Evolutionary conservation across 1,284 basidiomycete species (phyloP).

Genomic region (Ustanciosporium gigantosporum): DNA sequence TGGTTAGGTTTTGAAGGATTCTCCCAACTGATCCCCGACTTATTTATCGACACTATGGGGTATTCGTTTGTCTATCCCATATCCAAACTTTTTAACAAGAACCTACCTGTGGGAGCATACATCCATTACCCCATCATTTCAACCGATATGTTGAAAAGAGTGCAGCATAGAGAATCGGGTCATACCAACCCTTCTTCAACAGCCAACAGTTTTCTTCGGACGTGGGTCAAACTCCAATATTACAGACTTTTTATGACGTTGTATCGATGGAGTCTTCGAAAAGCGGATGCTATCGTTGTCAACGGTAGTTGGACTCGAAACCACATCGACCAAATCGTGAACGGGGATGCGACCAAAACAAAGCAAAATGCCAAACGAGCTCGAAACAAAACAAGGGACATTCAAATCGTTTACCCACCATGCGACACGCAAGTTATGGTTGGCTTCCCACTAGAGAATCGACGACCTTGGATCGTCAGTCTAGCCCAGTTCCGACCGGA

Average conservation of each 20-base stretch:
- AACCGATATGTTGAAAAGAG: constrained; percentile 86
- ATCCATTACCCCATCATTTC: constrained; percentile 94
- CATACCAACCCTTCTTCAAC: constrained; percentile 70
- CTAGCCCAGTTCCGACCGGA: constrained; percentile 83
- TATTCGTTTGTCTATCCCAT: constrained; percentile 90
- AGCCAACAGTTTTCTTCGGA: constrained; percentile 70
- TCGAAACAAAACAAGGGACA: too few species aligned
- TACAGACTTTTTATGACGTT: constrained; percentile 83
- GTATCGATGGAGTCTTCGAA: constrained; percentile 76
- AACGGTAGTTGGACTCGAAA: constrained; percentile 93
- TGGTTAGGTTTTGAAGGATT: constrained; percentile 81
- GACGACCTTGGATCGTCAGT: constrained; percentile 26
- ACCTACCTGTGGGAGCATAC: constrained; percentile 81
- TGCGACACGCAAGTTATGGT: constrained; percentile 82
- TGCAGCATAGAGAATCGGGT: constrained; percentile 66
- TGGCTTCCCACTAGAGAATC: constrained; percentile 67
- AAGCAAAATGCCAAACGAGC: background rate
- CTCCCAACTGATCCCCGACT: constrained; percentile 73
- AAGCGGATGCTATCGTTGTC: constrained; percentile 76
- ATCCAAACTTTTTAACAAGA: constrained; percentile 68
- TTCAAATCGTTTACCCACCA: constrained; percentile 79
- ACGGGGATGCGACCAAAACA: background rate
- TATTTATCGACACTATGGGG: constrained; percentile 97
- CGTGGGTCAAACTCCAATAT: constrained; percentile 78
- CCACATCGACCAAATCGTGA: constrained; percentile 69